phyloP scores from a whole-genome alignment of 139 green algal genomes.

The Tetradesmus lagerheimii region DNA sequence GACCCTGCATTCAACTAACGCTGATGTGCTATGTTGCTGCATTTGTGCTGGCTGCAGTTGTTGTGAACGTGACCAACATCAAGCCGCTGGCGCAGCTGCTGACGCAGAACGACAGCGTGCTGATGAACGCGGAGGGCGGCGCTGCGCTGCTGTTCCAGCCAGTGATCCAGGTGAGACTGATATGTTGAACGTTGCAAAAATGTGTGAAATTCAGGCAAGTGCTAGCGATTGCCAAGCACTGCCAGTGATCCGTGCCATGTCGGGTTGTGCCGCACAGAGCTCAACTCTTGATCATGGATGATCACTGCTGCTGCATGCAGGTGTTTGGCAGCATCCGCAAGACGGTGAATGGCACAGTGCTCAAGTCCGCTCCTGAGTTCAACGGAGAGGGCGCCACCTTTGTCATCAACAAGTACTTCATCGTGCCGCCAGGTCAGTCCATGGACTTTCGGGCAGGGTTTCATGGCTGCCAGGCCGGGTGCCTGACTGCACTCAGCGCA shows the following conservation, averaged over 20 bases:
- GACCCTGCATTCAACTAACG: too few species aligned
- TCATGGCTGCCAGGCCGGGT: too few species aligned
- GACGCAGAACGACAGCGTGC: not conserved
- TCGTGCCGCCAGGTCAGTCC: not conserved
- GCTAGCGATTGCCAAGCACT: too few species aligned
- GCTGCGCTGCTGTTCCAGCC: not conserved
- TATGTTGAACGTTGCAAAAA: too few species aligned
- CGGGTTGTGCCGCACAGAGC: too few species aligned
- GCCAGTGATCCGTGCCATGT: too few species aligned
- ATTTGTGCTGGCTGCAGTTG: not conserved
- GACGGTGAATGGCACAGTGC: not conserved
- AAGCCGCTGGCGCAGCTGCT: slow-evolving; percentile 8
- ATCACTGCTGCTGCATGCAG: not conserved
- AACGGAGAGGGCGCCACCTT: not conserved
- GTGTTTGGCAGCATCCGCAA: not conserved
- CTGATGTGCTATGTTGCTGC: not conserved
- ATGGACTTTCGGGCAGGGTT: too few species aligned
- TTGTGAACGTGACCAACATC: slow-evolving; percentile 26
- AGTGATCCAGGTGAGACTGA: not conserved
- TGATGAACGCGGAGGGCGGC: not conserved
- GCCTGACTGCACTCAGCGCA: too few species aligned
- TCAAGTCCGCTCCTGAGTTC: not conserved
- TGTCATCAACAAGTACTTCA: slow-evolving; percentile 32
- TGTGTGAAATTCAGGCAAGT: too few species aligned
- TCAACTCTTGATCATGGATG: too few species aligned